Conservation (phyloP, 2,329 filamentous ascomycete genomes). For the Diaporthe sp. region DNA sequence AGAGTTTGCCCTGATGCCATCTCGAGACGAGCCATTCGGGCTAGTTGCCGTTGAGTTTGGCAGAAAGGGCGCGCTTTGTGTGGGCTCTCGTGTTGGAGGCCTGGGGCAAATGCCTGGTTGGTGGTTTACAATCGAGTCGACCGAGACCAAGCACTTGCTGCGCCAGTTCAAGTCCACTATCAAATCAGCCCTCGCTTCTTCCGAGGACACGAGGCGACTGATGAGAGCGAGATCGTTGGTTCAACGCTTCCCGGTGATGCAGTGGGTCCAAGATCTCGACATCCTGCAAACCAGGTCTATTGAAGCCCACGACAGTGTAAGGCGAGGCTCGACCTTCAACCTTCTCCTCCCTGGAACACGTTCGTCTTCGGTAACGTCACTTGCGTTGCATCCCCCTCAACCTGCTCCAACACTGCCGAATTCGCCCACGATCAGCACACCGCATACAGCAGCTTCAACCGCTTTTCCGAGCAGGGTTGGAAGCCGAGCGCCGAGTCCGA, state of each 20-base stretch:
- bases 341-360: slow-evolving; percentile 25
- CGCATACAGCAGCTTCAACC: slow-evolving; percentile 29
- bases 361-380: slow-evolving; percentile 23
- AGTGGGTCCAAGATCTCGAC: slow-evolving; percentile 75
- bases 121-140: slow-evolving; percentile 72
- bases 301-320: slow-evolving; percentile 39
- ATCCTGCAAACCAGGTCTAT: slow-evolving; percentile 72
- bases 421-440: slow-evolving; percentile 28
- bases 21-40: slow-evolving; percentile 78
- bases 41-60: slow-evolving; percentile 78
- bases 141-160: slow-evolving; percentile 71
- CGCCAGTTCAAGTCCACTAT: slow-evolving; percentile 76
- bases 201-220: slow-evolving; percentile 66
- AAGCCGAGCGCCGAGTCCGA: slow-evolving; percentile 38
- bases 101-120: slow-evolving; percentile 80
- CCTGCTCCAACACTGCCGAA: slow-evolving; percentile 32
- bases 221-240: slow-evolving; percentile 75
- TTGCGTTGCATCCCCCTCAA: slow-evolving; percentile 15
- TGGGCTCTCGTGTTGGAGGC: slow-evolving; percentile 75
- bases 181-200: slow-evolving; percentile 69
- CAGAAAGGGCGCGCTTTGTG: slow-evolving; percentile 75
- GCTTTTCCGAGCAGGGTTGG: slow-evolving; percentile 25
- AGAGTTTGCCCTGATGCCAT: slow-evolving; percentile 78
- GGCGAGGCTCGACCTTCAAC: slow-evolving; percentile 25
- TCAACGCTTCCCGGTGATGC: slow-evolving; percentile 75